Conservation (phyloP, 208 protist genomes). For the Polymyxa betae region DNA sequence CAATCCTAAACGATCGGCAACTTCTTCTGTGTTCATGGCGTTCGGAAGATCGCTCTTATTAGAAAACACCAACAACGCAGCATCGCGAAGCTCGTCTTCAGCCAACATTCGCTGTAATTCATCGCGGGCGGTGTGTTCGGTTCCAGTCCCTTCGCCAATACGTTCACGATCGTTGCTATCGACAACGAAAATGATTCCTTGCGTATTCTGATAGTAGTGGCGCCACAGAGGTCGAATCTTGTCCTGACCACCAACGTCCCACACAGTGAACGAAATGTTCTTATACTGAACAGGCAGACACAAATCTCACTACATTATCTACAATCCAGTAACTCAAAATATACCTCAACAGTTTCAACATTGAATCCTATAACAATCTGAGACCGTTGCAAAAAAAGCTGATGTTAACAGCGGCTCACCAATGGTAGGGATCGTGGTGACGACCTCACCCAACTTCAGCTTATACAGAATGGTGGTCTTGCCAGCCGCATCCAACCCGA, state of each 20-base stretch:
- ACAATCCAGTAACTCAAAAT: background rate
- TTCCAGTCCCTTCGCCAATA: slow-evolving; percentile 68
- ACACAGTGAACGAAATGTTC: slow-evolving; percentile 87
- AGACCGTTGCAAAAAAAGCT: no score
- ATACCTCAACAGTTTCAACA: slow-evolving; percentile 84
- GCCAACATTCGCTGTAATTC: slow-evolving; percentile 88
- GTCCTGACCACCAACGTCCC: slow-evolving; percentile 94
- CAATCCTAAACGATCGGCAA: slow-evolving; percentile 91
- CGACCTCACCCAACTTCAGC: slow-evolving; percentile 91
- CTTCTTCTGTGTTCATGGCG: slow-evolving; percentile 91
- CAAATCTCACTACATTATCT: background rate
- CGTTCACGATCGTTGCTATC: slow-evolving; percentile 92
- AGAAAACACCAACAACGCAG: slow-evolving; percentile 93
- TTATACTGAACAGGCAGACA: slow-evolving; percentile 86
- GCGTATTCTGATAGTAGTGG: slow-evolving; percentile 93
- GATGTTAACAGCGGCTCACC: slow-evolving; percentile 64
- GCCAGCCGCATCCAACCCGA: slow-evolving; percentile 91
- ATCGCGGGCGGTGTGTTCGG: slow-evolving; percentile 62
- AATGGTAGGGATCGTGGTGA: slow-evolving; percentile 94
- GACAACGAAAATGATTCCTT: slow-evolving; percentile 95
- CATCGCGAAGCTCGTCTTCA: slow-evolving; percentile 94
- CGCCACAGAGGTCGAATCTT: slow-evolving; percentile 92
- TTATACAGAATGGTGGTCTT: slow-evolving; percentile 92
- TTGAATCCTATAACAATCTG: no score
- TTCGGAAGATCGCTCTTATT: slow-evolving; percentile 99